Evolutionary conservation across 805 yeast genomes (phyloP).

Genomic region (Geotrichum ghanense): DNA sequence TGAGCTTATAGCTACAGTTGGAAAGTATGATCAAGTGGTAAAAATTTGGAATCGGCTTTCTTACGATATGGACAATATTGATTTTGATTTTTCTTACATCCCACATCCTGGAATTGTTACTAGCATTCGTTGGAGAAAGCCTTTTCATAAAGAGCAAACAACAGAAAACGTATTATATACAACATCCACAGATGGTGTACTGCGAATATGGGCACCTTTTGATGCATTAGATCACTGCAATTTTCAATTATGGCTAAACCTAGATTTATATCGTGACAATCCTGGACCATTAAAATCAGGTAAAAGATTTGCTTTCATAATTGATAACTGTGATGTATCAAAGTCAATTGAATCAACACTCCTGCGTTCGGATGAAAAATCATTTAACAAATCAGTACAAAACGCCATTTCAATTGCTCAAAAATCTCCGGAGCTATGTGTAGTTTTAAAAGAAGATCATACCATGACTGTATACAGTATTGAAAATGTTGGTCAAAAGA

Average conservation of each 20-base stretch:
- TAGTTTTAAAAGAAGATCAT: constrained; percentile 7
- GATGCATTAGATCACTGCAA: constrained; percentile 14
- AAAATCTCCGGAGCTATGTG: constrained; percentile 12
- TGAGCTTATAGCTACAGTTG: constrained; percentile 51
- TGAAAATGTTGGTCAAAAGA: constrained; percentile 35
- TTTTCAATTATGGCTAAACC: constrained; percentile 31
- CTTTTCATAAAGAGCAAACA: constrained; percentile 25
- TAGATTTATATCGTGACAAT: constrained; percentile 35
- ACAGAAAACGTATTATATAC: constrained; percentile 52
- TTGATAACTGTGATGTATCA: constrained; percentile 31
- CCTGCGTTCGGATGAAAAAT: constrained; percentile 2
- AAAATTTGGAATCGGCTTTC: constrained; percentile 71
- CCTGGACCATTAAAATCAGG: constrained; percentile 15
- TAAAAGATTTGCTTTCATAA: constrained; percentile 21
- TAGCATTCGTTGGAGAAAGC: constrained; percentile 45
- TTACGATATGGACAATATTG: constrained; percentile 50
- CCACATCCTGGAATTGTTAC: constrained; percentile 53
- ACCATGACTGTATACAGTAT: constrained; percentile 33
- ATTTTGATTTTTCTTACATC: constrained; percentile 58
- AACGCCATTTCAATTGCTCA: constrained; percentile 11
- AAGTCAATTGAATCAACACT: constrained; percentile 16
- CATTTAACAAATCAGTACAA: constrained; percentile 11
- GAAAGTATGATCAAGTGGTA: constrained; percentile 51
- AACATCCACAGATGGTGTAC: constrained; percentile 41
- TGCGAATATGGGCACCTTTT: constrained; percentile 48